Base-by-base conservation (phyloP, 805 yeast species). In the Saturnispora hagleri region DNA sequence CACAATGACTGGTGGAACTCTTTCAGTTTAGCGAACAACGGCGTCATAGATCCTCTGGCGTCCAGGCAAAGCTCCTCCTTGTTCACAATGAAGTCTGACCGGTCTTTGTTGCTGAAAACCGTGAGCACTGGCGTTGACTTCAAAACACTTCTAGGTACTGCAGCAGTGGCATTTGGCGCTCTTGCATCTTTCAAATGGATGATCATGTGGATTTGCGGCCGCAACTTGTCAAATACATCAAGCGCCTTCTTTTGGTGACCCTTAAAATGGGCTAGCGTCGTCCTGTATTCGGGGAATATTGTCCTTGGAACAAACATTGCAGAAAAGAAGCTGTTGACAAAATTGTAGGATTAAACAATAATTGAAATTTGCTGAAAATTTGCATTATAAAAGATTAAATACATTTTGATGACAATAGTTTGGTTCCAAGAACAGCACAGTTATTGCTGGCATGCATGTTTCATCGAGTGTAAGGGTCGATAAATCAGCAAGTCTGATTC, bases 241-340 rank as follows among this genome's bases (percentile, higher is more conserved):
- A 91, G 70, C 0, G 97, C 96, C 55, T 80, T 82, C 55, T 81
- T 79, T 60, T 91, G 98, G 63, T 90, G 97, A 12, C 97, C 97
- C 59, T 88, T 88, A 69, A 89, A 89, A 64, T 86, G 89, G 1
- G 93, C 81, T 20, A 84, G 67, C 1, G 81, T 73, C 13, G 89
- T 77, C 48, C 79, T 79, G 63, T 85, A 85, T 13, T 75, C 73
- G 1, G 97, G 96, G 60, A 90, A 90, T n/a, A 66, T 63, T 35
- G 70, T 61, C 48, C 97, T 68, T 1, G 97, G 96, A 13, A 75
- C 63, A 62, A 89, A 89, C 44, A 41, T 41, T 22, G 44, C 24
- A 27, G 36, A 47, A 27, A 41, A 8, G 24, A 33, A 34, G n/a
- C 9, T 6, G 31, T 26, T 18, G 28, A 35, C 26, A 47, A 38